These are phyloP conservation scores for Cyberlindnera misumaiensis DNA, from an alignment of 805 yeast species.

Conservation along the genomic window DNA sequence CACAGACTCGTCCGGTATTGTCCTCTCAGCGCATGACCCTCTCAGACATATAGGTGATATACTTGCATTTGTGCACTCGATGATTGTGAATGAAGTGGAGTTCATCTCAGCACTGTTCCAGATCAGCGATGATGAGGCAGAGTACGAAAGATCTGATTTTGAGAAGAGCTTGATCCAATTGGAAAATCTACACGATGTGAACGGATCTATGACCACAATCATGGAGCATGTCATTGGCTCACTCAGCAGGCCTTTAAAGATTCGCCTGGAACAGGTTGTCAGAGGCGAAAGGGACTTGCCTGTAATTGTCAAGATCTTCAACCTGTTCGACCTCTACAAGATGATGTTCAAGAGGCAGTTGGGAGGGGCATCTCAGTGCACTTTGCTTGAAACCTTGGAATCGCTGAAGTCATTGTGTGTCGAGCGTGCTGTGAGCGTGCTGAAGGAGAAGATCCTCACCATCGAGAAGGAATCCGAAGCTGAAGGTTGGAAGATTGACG, in stretches of 20 bases:
- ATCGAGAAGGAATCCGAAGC: constrained; percentile 19
- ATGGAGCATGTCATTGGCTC: constrained; percentile 46
- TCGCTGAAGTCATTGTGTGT: constrained; percentile 28
- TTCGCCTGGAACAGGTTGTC: constrained; percentile 62
- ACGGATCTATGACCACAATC: constrained; percentile 24
- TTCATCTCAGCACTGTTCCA: constrained; percentile 57
- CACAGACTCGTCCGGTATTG: constrained; percentile 39
- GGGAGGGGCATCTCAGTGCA: constrained; percentile 12
- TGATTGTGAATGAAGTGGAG: constrained; percentile 84
- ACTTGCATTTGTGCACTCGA: constrained; percentile 79
- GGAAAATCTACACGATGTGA: constrained; percentile 14
- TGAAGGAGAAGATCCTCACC: constrained; percentile 30
- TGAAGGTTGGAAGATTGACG: constrained; percentile 27
- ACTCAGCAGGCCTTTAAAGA: constrained; percentile 52
- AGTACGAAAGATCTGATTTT: constrained; percentile 24
- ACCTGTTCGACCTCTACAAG: constrained; percentile 59
- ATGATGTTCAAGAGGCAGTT: constrained; percentile 48
- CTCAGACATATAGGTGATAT: constrained; percentile 79
- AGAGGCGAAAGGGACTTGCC: constrained; percentile 55
- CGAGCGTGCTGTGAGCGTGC: constrained; percentile 33
- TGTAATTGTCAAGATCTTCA: constrained; percentile 50
- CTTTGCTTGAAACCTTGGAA: constrained; percentile 23
- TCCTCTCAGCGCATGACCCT: constrained; percentile 71
- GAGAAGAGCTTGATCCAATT: constrained; percentile 22
- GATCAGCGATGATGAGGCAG: constrained; percentile 20